phyloP scores from a whole-genome alignment of 2,329 filamentous ascomycete species.

The Ceratocystis cubensis region DNA sequence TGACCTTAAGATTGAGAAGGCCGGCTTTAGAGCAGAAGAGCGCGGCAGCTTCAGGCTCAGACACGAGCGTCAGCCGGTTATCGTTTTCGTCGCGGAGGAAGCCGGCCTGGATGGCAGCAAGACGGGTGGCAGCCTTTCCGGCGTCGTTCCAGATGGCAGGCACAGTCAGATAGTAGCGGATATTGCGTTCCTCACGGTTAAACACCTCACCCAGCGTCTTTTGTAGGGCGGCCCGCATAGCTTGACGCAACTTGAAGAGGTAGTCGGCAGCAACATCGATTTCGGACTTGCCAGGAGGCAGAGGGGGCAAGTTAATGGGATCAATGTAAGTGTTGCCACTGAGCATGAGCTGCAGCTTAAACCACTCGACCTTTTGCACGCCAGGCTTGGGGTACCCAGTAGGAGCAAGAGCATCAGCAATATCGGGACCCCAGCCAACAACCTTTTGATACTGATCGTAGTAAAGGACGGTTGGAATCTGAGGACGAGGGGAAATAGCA shows the following conservation, averaged over 20 bases:
- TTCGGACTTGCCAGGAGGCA: conserved; percentile 94
- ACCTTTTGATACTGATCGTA: conserved; percentile 99
- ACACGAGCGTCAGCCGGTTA: conserved; percentile 86
- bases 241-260: conserved; percentile 93
- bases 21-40: conserved; percentile 98
- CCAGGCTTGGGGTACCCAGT: conserved; percentile 96
- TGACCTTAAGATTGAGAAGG: conserved; percentile 89
- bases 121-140: conserved; percentile 89
- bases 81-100: conserved; percentile 97
- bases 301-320: conserved; percentile 93
- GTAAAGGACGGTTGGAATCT: conserved; percentile 99
- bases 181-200: conserved; percentile 94
- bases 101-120: conserved; percentile 90
- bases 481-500: conserved; percentile 11
- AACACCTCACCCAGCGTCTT: conserved; percentile 97
- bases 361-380: conserved; percentile 99
- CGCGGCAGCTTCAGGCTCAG: conserved; percentile 90
- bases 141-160: conserved; percentile 99
- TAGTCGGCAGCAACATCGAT: conserved; percentile 99
- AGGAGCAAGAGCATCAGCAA: conserved; percentile 87
- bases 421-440: conserved; percentile 98
- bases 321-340: conserved; percentile 99
- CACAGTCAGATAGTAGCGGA: conserved; percentile 95
- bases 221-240: conserved; percentile 88
- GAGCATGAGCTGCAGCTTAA: conserved; percentile 97